A percentile compares a stretch with the other conserved stretches of the same genome.
phyloP scores from a whole-genome alignment of 805 yeast species.

The Metschnikowia similis region DNA sequence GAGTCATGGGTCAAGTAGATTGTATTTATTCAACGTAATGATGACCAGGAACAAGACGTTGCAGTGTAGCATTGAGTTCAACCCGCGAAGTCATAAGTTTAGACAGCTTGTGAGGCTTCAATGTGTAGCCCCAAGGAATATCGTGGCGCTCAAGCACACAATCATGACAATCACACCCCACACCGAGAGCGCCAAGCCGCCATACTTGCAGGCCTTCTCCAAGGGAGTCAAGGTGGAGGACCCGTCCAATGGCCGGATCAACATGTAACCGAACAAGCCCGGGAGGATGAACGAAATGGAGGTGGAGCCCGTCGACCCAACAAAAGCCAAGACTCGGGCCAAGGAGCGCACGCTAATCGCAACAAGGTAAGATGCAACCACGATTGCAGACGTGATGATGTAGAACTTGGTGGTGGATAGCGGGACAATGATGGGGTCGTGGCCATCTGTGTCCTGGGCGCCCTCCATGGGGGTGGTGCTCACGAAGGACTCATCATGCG shows the following conservation, averaged over 20 bases:
- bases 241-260: slow-evolving; percentile 49
- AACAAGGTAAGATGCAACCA: slow-evolving; percentile 53
- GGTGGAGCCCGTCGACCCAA: slow-evolving; percentile 92
- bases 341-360: slow-evolving; percentile 69
- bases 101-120: slow-evolving; percentile 8
- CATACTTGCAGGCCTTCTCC: slow-evolving; percentile 35
- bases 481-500: slow-evolving; percentile 33
- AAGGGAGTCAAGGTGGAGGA: slow-evolving; percentile 20
- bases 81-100: background rate
- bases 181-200: slow-evolving; percentile 51
- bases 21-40: background rate
- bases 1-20: too few species aligned
- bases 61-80: background rate
- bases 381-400: slow-evolving; percentile 27
- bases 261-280: slow-evolving; percentile 76
- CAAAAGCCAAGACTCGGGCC: slow-evolving; percentile 78
- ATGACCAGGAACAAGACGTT: background rate
- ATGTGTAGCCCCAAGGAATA: slow-evolving; percentile 40
- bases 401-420: slow-evolving; percentile 24
- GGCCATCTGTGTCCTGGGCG: slow-evolving; percentile 44
- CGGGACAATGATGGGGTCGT: slow-evolving; percentile 40
- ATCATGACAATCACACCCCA: slow-evolving; percentile 75
- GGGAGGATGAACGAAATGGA: slow-evolving; percentile 88
- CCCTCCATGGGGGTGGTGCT: slow-evolving; percentile 46
- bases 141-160: slow-evolving; percentile 55